Evolutionary conservation across 257 asterid species (phyloP), one percentile per base, ranked within the genome.

Genomic region (Thymus mandschuricus): DNA sequence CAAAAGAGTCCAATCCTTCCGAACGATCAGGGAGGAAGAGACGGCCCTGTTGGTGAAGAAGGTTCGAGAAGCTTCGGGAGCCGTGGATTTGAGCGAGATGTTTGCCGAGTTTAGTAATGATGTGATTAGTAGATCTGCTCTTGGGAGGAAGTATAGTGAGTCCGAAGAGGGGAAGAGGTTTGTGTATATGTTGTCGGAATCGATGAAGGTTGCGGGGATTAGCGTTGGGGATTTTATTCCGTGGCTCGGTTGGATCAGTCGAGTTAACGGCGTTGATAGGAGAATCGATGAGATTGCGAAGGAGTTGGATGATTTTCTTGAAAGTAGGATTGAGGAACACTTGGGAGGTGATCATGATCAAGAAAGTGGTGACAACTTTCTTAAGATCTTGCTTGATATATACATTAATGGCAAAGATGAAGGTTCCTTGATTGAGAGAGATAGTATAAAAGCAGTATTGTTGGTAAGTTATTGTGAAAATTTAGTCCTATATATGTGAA

Each of bases 1-100:
- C 15, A 61, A 66, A 34, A 66, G 49, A 35, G 71, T 66, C 10
- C 71, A 66, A 34, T 66, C 71, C 4, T 34, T 33, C 30, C 30
- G 61, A n/a, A 3, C 71, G 6, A 66, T 66, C 9, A 50, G 60
- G 38, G 71, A 66, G 15, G 71, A 66, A 50, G 71, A 66, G 34
- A 15, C 71, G 12, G 49, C 48, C 46, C 71, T 49, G n/a, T n/a
- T 50, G 5, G 33, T 66, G 61, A 66, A 50, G 58, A 66, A 35
- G 49, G 3, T 66, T n/a, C 12, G 11, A 38, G 34, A 40, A 3
- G n/a, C 50, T 38, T 38, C 51, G 0, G 51, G 8, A 2, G 4
- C 51, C 1, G 51, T 40, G 7, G 9, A 61, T 8, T 8, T 61
- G 67, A 61, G 50, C 21, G 51, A 27, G 49, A 38, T 61, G 49